phyloP scores from a whole-genome alignment of 2,329 filamentous ascomycete genomes.

The Rugonectria rugulosa region DNA sequence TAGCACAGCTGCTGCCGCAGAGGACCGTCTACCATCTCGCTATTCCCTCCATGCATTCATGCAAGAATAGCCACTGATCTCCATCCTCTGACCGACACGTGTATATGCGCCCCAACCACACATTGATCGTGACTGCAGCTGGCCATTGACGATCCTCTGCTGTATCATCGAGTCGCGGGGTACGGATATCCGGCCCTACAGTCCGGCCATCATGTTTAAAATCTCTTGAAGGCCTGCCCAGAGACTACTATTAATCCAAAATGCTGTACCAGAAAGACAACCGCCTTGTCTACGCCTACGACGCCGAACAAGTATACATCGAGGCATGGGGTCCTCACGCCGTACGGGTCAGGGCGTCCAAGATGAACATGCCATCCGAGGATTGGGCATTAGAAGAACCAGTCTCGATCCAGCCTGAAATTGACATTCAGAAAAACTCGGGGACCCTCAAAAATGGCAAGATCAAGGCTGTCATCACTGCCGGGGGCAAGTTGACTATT shows the following conservation, averaged over 20 bases:
- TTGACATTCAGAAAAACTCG: constrained; percentile 14
- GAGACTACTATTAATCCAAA: neutral
- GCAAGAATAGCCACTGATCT: neutral
- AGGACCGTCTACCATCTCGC: too few relatives aligned
- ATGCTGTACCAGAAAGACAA: constrained; percentile 5
- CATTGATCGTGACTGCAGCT: neutral
- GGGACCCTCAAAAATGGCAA: constrained; percentile 21
- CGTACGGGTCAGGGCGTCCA: constrained; percentile 56
- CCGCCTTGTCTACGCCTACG: constrained; percentile 37
- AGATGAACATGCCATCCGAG: constrained; percentile 43
- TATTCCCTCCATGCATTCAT: too few relatives aligned
- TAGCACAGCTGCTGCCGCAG: too few relatives aligned
- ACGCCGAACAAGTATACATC: constrained; percentile 57
- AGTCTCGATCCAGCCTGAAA: neutral
- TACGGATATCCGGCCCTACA: constrained; percentile 5
- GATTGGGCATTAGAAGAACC: constrained; percentile 12
- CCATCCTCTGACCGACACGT: neutral
- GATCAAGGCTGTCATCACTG: constrained; percentile 36
- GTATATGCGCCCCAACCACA: neutral
- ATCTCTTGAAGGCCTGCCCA: too few relatives aligned
- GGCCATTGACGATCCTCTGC: constrained; percentile 1
- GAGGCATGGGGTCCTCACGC: constrained; percentile 58
- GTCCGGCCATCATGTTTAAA: too few relatives aligned
- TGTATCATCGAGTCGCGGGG: constrained; percentile 6
- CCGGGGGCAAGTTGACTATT: constrained; percentile 38